phyloP scores from a whole-genome alignment of 169 alveolate species.

The Hammondia hammondi region DNA sequence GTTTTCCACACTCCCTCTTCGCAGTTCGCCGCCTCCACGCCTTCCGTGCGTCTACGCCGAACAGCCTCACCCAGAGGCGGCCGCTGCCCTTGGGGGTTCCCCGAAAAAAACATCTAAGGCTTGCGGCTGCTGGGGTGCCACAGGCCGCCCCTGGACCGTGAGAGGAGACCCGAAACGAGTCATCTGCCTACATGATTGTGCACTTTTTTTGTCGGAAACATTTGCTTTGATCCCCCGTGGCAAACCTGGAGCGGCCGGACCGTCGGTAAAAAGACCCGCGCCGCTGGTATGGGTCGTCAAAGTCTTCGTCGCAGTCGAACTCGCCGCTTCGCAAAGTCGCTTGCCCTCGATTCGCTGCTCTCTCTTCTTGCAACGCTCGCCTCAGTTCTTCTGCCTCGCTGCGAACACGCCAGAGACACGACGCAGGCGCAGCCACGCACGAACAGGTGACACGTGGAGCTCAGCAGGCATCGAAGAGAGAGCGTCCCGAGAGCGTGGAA shows the following conservation, averaged over 20 bases:
- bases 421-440: background rate
- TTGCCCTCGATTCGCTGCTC: background rate
- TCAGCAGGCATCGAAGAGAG: background rate
- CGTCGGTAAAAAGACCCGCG: background rate
- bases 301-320: background rate
- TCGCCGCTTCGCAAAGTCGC: background rate
- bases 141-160: too few relatives aligned
- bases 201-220: background rate
- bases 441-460: background rate
- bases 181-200: background rate
- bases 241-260: background rate
- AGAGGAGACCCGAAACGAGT: too few relatives aligned
- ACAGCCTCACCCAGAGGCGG: too few relatives aligned
- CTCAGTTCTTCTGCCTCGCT: slow-evolving; percentile 63
- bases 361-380: slow-evolving; percentile 59
- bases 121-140: too few relatives aligned
- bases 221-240: background rate
- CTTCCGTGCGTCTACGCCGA: too few relatives aligned
- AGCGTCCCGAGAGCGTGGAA: background rate
- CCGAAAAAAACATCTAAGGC: too few relatives aligned
- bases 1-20: too few relatives aligned
- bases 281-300: background rate
- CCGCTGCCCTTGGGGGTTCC: too few relatives aligned
- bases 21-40: too few relatives aligned
- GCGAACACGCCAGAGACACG: background rate